A percentile compares a stretch with the other conserved stretches of the same genome.
Conservation (phyloP, 257 asterid genomes). For the Solanum habrochaites region DNA sequence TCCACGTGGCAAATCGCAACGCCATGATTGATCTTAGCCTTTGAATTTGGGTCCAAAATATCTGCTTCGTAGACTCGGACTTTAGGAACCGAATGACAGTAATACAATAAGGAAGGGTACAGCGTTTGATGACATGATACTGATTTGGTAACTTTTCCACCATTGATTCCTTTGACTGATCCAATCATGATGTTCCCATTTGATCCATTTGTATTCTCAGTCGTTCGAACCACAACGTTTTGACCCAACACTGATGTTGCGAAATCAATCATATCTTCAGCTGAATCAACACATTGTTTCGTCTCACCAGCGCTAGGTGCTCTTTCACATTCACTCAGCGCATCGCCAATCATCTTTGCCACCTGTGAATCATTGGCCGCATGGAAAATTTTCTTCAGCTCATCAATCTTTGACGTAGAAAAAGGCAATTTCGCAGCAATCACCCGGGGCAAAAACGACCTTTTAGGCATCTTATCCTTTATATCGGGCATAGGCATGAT, state of each 20-base stretch:
- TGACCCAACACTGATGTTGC: not conserved
- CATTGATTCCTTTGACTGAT: not conserved
- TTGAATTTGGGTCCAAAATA: not conserved
- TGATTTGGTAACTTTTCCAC: not conserved
- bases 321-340: not conserved
- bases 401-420: not conserved
- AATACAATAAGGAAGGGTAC: not conserved
- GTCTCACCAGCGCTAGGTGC: not conserved
- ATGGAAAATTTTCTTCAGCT: not conserved
- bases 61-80: not conserved
- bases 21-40: not conserved
- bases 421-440: too few species aligned
- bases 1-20: not conserved
- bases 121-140: not conserved
- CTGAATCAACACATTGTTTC: not conserved
- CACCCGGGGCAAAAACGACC: accelerated
- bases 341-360: not conserved
- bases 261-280: not conserved
- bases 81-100: not conserved
- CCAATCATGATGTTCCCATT: not conserved
- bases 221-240: not conserved
- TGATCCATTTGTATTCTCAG: not conserved
- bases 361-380: not conserved
- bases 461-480: too few species aligned
- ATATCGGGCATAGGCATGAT: too few species aligned